Conservation (phyloP, 257 asterid species). For the Capsicum pubescens region DNA sequence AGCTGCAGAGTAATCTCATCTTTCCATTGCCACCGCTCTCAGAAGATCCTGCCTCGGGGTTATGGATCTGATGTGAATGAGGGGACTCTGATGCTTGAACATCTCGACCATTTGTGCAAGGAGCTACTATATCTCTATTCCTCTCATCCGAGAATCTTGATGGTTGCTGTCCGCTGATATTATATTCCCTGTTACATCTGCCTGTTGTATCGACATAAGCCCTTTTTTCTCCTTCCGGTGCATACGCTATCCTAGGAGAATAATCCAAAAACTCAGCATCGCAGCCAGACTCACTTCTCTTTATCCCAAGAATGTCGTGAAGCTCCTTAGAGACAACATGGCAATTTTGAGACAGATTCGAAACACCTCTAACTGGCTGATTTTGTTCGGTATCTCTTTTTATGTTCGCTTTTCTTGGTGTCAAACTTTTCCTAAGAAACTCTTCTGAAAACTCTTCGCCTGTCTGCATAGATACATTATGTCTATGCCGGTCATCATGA, state of each 20-base stretch:
- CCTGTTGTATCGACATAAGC: slow-evolving; percentile 32
- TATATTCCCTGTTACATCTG: slow-evolving; percentile 39
- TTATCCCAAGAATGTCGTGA: slow-evolving; percentile 40
- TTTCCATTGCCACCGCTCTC: slow-evolving; percentile 53
- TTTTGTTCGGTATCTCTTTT: slow-evolving; percentile 38
- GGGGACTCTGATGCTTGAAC: slow-evolving; percentile 51
- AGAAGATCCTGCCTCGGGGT: slow-evolving; percentile 40
- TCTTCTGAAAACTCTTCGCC: slow-evolving; percentile 86
- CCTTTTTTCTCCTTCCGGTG: slow-evolving; percentile 36
- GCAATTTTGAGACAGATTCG: slow-evolving; percentile 41
- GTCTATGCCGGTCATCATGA: slow-evolving; percentile 37
- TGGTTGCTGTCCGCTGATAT: slow-evolving; percentile 36
- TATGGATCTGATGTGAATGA: slow-evolving; percentile 38
- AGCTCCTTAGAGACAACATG: slow-evolving; percentile 46
- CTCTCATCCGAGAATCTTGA: slow-evolving; percentile 44
- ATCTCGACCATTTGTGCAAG: slow-evolving; percentile 33
- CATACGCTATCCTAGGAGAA: slow-evolving; percentile 44
- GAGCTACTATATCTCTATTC: slow-evolving; percentile 41
- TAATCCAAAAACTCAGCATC: slow-evolving; percentile 40
- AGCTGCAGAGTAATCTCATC: slow-evolving; percentile 84
- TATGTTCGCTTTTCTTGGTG: slow-evolving; percentile 45
- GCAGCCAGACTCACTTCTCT: slow-evolving; percentile 43
- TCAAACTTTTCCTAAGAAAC: slow-evolving; percentile 63
- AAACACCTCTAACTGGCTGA: slow-evolving; percentile 32
- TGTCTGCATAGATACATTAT: slow-evolving; percentile 69